Evolutionary conservation across 345 rosid species (phyloP).

Genomic region (Isatis tinctoria): DNA sequence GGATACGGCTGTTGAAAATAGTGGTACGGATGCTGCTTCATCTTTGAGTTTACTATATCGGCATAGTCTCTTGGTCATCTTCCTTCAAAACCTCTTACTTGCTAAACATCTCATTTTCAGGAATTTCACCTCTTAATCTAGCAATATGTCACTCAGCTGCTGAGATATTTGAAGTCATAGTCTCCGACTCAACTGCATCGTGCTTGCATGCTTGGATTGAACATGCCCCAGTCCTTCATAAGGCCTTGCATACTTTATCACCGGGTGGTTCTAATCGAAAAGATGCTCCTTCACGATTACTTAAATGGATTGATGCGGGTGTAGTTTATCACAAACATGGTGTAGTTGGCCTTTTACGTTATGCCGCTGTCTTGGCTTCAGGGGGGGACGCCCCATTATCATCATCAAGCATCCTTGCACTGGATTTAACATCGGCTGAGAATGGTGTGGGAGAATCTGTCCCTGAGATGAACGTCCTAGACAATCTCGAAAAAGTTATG

Average conservation of each 20-base stretch:
- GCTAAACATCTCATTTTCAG: constrained; percentile 45
- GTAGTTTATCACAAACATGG: constrained; percentile 92
- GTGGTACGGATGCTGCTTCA: constrained; percentile 41
- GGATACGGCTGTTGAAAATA: constrained; percentile 58
- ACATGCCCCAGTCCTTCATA: constrained; percentile 81
- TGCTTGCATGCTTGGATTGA: constrained; percentile 87
- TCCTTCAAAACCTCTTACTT: constrained; percentile 25
- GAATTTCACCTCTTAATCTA: constrained; percentile 81
- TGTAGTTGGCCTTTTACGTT: constrained; percentile 80
- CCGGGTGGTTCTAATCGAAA: constrained; percentile 95
- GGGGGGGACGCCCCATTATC: constrained; percentile 91
- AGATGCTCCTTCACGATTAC: constrained; percentile 86
- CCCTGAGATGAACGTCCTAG: constrained; percentile 74
- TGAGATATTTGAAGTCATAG: constrained; percentile 90
- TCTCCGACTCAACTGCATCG: constrained; percentile 83
- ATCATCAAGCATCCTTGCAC: constrained; percentile 65
- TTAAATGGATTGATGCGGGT: constrained; percentile 96
- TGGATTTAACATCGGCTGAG: constrained; percentile 76
- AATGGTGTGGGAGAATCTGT: constrained; percentile 69
- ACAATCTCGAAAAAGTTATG: constrained; percentile 78
- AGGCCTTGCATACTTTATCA: constrained; percentile 84
- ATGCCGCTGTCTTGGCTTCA: constrained; percentile 83
- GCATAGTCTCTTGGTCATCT: constrained; percentile 17
- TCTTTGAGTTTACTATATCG: constrained; percentile 19
- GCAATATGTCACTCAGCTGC: constrained; percentile 97